Conservation (phyloP, 306 rosid species). For the Quercus suber region DNA sequence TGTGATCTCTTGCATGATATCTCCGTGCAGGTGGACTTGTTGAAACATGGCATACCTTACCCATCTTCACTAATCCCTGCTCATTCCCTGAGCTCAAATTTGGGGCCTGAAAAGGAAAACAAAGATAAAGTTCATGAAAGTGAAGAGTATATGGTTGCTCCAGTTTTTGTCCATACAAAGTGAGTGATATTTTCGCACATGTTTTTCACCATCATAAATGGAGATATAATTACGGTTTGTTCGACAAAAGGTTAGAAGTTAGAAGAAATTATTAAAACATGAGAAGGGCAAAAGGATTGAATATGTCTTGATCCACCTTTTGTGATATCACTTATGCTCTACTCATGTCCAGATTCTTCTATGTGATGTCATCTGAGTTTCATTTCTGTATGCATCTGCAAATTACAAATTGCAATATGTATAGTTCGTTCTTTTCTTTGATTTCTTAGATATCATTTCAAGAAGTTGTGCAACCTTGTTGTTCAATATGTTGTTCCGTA, state of each 20-base stretch:
- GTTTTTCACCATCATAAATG: background rate
- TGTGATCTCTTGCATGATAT: background rate
- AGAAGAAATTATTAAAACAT: background rate
- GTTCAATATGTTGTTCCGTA: background rate
- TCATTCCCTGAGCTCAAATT: constrained; percentile 52
- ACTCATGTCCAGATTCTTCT: background rate
- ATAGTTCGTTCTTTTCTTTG: no score
- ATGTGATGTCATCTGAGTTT: background rate
- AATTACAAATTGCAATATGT: background rate
- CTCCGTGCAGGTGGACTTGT: constrained; percentile 65
- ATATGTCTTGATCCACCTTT: background rate
- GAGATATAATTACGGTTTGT: no score
- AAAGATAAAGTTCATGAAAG: constrained; percentile 37
- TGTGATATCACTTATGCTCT: background rate
- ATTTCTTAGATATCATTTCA: background rate
- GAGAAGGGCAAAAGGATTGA: background rate
- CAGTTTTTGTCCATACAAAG: constrained; percentile 83
- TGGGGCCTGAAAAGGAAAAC: constrained; percentile 52
- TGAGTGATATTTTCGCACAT: constrained; percentile 30
- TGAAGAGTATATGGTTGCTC: constrained; percentile 65
- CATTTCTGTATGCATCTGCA: background rate
- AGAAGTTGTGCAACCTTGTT: background rate
- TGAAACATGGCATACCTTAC: constrained; percentile 84
- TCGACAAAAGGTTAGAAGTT: background rate
- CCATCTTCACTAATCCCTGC: constrained; percentile 58